A percentile compares a stretch with the other conserved stretches of the same genome.
These are phyloP conservation scores for Jacaranda mimosifolia DNA, from an alignment of 257 asterid species.

Conservation along the genomic window DNA sequence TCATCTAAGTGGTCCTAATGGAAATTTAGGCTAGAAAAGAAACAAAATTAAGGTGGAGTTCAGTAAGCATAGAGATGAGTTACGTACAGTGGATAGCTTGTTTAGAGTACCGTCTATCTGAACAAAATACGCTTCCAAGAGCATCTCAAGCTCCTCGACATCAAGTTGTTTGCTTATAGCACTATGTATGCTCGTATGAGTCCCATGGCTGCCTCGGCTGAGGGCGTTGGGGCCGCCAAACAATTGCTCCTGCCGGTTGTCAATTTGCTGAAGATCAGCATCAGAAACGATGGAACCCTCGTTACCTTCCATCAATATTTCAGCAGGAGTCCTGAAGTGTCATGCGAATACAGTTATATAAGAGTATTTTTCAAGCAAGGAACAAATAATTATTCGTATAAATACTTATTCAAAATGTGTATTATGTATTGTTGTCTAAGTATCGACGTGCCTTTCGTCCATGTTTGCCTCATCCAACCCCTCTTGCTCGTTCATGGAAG, in stretches of 20 bases:
- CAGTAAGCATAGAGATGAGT: slow-evolving; percentile 24
- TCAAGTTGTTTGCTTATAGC: slow-evolving; percentile 82
- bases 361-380: not conserved
- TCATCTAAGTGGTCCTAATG: no score
- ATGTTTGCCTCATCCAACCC: slow-evolving; percentile 61
- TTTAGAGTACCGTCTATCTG: slow-evolving; percentile 93
- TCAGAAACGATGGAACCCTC: slow-evolving; percentile 53
- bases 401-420: not conserved
- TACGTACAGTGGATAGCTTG: slow-evolving; percentile 85
- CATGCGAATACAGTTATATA: no score
- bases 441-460: slow-evolving; percentile 63
- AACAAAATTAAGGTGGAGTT: not conserved
- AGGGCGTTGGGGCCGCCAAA: slow-evolving; percentile 60
- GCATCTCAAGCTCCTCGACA: slow-evolving; percentile 98
- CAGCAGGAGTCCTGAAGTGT: slow-evolving; percentile 60
- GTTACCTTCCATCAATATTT: slow-evolving; percentile 57
- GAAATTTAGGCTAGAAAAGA: not conserved
- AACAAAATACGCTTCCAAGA: slow-evolving; percentile 93
- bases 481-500: slow-evolving; percentile 68
- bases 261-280: slow-evolving; percentile 51
- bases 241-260: slow-evolving; percentile 51
- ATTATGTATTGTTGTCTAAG: not conserved
- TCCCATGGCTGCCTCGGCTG: slow-evolving; percentile 83
- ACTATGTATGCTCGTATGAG: slow-evolving; percentile 70
- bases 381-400: not conserved